phyloP scores from a whole-genome alignment of 805 yeast genomes.

The Sugiyamaella lignohabitans region DNA sequence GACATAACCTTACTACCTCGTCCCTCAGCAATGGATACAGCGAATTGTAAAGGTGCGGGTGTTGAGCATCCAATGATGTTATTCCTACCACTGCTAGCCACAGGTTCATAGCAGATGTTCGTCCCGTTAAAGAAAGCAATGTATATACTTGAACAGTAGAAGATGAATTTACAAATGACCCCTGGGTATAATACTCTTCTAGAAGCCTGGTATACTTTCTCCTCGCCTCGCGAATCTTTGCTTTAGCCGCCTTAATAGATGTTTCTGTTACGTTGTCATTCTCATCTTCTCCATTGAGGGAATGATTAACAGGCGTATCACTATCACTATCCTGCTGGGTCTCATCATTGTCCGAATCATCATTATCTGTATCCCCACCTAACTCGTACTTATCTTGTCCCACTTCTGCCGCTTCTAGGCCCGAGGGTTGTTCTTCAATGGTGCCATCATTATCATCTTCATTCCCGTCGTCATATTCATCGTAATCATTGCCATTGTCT shows the following conservation, averaged over 20 bases:
- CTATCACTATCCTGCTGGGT: background rate
- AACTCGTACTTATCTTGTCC: conserved; percentile 4
- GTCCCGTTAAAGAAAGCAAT: conserved; percentile 73
- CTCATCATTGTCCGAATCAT: conserved; percentile 21
- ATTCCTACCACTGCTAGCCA: conserved; percentile 92
- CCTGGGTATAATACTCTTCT: conserved; percentile 76
- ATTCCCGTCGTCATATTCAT: conserved; percentile 18
- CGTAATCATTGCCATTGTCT: conserved; percentile 35
- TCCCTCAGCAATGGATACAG: conserved; percentile 70
- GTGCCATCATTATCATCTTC: conserved; percentile 20
- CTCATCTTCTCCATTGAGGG: conserved; percentile 10
- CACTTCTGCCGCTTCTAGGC: conserved; percentile 30
- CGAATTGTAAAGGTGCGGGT: conserved; percentile 63
- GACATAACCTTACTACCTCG: conserved; percentile 68
- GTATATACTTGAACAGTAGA: conserved; percentile 76
- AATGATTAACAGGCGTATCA: conserved; percentile 2
- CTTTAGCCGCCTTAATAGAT: conserved; percentile 10
- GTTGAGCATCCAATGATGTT: conserved; percentile 65
- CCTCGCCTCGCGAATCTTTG: conserved; percentile 14
- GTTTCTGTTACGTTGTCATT: conserved; percentile 8
- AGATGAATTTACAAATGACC: conserved; percentile 70
- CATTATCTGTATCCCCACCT: conserved; percentile 23
- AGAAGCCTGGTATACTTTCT: conserved; percentile 41
- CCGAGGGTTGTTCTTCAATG: conserved; percentile 25
- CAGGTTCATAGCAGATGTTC: conserved; percentile 55